These are phyloP conservation scores for Meripilus lineatus DNA, from an alignment of 1,284 basidiomycete genomes.

Conservation along the genomic window DNA sequence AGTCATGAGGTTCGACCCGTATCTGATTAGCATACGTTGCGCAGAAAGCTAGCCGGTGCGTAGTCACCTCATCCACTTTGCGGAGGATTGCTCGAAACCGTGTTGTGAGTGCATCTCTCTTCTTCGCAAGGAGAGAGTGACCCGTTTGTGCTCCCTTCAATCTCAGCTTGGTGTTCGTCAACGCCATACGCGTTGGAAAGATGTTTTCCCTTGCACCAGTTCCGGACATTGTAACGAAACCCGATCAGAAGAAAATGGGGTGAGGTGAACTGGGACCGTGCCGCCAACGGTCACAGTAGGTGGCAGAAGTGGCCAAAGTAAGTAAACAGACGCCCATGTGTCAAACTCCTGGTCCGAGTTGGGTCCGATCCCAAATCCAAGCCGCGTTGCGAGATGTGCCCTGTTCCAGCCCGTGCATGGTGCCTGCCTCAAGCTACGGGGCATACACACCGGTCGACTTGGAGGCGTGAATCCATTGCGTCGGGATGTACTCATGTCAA, in stretches of 20 bases:
- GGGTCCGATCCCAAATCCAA: too few relatives aligned
- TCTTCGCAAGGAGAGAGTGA: slow-evolving; percentile 95
- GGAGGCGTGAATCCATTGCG: too few relatives aligned
- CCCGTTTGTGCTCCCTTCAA: slow-evolving; percentile 97
- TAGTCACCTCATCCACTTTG: slow-evolving; percentile 95
- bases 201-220: slow-evolving; percentile 86
- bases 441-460: too few relatives aligned
- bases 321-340: too few relatives aligned
- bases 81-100: slow-evolving; percentile 86
- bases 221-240: slow-evolving; percentile 70
- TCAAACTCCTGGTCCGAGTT: too few relatives aligned
- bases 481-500: too few relatives aligned
- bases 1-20: not conserved
- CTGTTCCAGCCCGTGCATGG: too few relatives aligned
- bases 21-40: slow-evolving; percentile 1
- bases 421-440: too few relatives aligned
- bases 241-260: not conserved
- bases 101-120: slow-evolving; percentile 92
- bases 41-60: slow-evolving; percentile 18
- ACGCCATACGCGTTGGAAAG: slow-evolving; percentile 92
- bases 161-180: slow-evolving; percentile 90
- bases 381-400: too few relatives aligned
- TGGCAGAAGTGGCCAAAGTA: too few relatives aligned
- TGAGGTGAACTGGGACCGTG: not conserved
- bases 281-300: not conserved